Evolutionary conservation across 768 basidiomycete species (phyloP).

Genomic region (Rhizopogon roseolus): DNA sequence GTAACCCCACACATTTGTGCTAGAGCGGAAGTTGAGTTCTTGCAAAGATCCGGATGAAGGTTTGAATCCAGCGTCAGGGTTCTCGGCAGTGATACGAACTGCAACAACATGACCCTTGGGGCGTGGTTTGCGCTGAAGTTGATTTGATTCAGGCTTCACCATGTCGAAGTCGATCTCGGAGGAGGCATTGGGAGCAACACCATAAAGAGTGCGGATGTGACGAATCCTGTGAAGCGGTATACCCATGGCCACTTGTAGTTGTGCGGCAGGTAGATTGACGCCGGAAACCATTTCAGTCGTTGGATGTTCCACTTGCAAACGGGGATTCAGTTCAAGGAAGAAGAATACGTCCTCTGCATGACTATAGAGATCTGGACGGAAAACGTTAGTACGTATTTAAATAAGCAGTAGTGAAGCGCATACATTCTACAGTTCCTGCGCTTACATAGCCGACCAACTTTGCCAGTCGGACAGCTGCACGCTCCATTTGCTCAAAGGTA

Average conservation of each 20-base stretch:
- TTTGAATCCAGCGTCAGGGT: constrained; percentile 99
- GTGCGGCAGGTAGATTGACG: constrained; percentile 95
- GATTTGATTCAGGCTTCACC: constrained; percentile 79
- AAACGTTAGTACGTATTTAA: constrained; percentile 2
- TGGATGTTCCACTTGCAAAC: constrained; percentile 99
- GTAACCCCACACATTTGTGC: constrained; percentile 99
- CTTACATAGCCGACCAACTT: constrained; percentile 99
- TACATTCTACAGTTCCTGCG: constrained; percentile 98
- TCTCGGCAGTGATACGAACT: constrained; percentile 98
- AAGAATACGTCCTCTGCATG: constrained; percentile 91
- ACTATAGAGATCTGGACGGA: constrained; percentile 79
- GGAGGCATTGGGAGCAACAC: constrained; percentile 82
- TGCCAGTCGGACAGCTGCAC: constrained; percentile 97
- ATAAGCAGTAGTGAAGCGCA: constrained; percentile 17
- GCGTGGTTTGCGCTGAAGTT: constrained; percentile 88
- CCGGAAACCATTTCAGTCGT: constrained; percentile 99
- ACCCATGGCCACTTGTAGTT: constrained; percentile 98
- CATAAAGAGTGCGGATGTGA: constrained; percentile 93
- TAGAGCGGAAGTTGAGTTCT: constrained; percentile 98
- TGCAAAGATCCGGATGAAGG: constrained; percentile 96
- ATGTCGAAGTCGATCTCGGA: constrained; percentile 98
- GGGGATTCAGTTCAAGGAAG: constrained; percentile 98
- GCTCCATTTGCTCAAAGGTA: constrained; percentile 96
- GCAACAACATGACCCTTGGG: constrained; percentile 99
- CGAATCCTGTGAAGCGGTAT: constrained; percentile 92